Base-by-base conservation (phyloP, 129 eudicot genomes). In the Centrapalus pauciflorus region DNA sequence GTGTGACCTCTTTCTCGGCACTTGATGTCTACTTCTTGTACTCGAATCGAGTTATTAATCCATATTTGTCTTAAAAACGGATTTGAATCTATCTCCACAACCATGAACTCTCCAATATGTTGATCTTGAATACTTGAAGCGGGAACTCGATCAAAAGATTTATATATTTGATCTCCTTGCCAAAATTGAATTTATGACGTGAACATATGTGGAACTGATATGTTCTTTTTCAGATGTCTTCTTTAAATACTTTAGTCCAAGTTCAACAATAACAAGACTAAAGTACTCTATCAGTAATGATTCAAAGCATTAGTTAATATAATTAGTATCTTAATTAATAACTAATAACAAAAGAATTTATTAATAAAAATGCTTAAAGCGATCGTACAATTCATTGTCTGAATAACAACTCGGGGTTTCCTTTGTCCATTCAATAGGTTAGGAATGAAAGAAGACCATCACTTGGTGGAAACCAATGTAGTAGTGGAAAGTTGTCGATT, bases 321-420 rank as follows among this genome's bases (percentile, higher is more conserved):
- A 9, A 20, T 12, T 16, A 10, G n/a, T n/a, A n/a, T n/a, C n/a
- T n/a, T n/a, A n/a, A n/a, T n/a, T n/a, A n/a, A n/a, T n/a, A n/a
- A n/a, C n/a, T n/a, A n/a, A n/a, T n/a, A n/a, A n/a, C n/a, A n/a
- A n/a, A n/a, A n/a, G n/a, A n/a, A n/a, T n/a, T n/a, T n/a, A n/a
- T n/a, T n/a, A n/a, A n/a, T n/a, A n/a, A n/a, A n/a, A n/a, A n/a
- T 19, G 52, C 7, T 9, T 19, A 2, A 21, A 9, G 17, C 3
- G 0, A 5, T 11, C 54, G 5, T 56, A 55, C 75, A 55, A 55
- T 37, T 28, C 66, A 66, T 10, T 69, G 55, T 56, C 66, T 38
- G 11, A 34, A 69, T 8, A 69, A 24, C n/a, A 66, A 66, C 56
- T 69, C 75, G 7, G 66, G 55, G 27, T 69, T 69, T n/a, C 45